Base-by-base conservation (phyloP, 2,329 filamentous ascomycete genomes). In the Didymella keratinophila region DNA sequence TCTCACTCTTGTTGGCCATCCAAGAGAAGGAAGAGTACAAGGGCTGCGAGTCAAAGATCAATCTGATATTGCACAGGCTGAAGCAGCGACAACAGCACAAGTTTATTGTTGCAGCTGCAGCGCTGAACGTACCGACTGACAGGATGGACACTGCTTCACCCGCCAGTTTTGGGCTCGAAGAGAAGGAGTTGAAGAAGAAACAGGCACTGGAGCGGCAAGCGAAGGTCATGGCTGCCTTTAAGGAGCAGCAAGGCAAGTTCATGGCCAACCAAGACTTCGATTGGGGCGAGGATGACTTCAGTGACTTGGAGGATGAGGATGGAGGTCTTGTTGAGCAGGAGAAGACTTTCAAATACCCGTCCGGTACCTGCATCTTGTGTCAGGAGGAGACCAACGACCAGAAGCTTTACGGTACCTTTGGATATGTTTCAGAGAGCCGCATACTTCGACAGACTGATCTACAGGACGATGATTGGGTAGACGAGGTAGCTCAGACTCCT, bases 211-310 rank as follows among this genome's bases (percentile, higher is more conserved):
- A 93, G 68, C 87, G 95, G 21, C 93, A 98, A 77, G 93, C 93
- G 2, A 90, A 88, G 71, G 92, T 99, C 30, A 97, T 99, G 93
- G 95, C 93, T 1, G 93, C 97, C 72, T 97, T 99, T 78, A 95
- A 98, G 75, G 90, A 97, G 73, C 94, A 99, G 72, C 96, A 98
- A 74, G 94, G 96, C 78, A 95, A 87, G 69, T 99, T 99, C 78
- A 81, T 99, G 79, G 90, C 92, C 56, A 95, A 89, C 64, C 93
- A 97, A 76, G 89, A 88, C 41, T 86, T 97, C 60, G 91, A 97
- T 75, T 97, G 92, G 90, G 93, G 91, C 14, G 90, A 95, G 59
- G 86, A 92, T 49, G 91, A 91, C n/a, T 87, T 90, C 37, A 84
- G 88, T 25, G 89, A 95, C 45, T 85, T 91, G 27, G 88, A 90